Conservation (phyloP, 2,329 filamentous ascomycete species). For the Graphium sp. region DNA sequence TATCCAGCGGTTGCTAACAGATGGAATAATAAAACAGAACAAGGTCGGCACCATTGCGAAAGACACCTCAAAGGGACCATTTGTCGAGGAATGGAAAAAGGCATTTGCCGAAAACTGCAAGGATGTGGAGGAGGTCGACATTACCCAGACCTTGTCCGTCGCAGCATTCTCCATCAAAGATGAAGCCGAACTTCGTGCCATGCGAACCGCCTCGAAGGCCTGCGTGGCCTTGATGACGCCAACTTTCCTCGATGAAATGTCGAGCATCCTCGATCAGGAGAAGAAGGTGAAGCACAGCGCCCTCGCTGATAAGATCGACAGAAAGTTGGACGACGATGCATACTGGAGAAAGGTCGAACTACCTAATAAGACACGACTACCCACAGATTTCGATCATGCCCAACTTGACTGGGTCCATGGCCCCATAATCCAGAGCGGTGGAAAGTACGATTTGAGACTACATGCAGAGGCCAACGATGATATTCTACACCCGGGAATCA, state of each 20-base stretch:
- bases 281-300: slow-evolving; percentile 89
- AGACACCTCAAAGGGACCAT: slow-evolving; percentile 71
- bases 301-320: slow-evolving; percentile 73
- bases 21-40: slow-evolving; percentile 34
- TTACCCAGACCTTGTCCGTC: slow-evolving; percentile 64
- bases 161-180: slow-evolving; percentile 86
- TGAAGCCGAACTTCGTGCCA: slow-evolving; percentile 80
- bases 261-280: slow-evolving; percentile 82
- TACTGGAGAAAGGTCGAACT: slow-evolving; percentile 75
- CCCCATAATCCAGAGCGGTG: slow-evolving; percentile 85
- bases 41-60: slow-evolving; percentile 81
- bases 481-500: slow-evolving; percentile 76
- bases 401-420: slow-evolving; percentile 92
- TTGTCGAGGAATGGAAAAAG: slow-evolving; percentile 93
- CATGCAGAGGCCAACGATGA: slow-evolving; percentile 65
- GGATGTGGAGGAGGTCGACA: slow-evolving; percentile 77
- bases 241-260: slow-evolving; percentile 98
- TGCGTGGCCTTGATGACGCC: slow-evolving; percentile 90
- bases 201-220: slow-evolving; percentile 85
- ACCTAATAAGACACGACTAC: slow-evolving; percentile 57
- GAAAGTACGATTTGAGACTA: slow-evolving; percentile 83
- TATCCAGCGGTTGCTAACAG: neutral
- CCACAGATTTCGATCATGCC: slow-evolving; percentile 68
- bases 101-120: slow-evolving; percentile 61
- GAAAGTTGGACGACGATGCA: slow-evolving; percentile 82